phyloP scores from a whole-genome alignment of 2,329 filamentous ascomycete species.

The Colletotrichum costaricense region DNA sequence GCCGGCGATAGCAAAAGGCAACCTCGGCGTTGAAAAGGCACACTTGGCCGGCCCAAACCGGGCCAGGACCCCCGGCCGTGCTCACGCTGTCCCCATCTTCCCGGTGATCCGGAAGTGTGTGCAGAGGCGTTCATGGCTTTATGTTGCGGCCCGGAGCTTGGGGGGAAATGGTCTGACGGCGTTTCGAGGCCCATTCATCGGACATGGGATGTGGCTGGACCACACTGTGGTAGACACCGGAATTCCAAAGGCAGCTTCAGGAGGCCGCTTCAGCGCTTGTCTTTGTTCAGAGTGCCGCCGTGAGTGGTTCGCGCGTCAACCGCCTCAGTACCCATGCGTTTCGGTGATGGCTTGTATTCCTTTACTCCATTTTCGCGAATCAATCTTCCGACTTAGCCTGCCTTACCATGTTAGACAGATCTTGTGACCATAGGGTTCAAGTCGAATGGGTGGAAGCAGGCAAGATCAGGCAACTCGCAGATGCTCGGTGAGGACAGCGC shows the following conservation, averaged over 20 bases:
- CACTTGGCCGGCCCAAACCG: background rate
- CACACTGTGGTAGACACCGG: background rate
- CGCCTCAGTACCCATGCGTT: background rate
- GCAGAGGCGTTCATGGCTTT: conserved; percentile 15
- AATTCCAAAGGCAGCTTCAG: background rate
- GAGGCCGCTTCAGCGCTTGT: too few relatives aligned
- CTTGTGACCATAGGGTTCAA: conserved; percentile 28
- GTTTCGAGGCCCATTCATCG: conserved; percentile 24
- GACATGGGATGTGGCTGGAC: conserved; percentile 14
- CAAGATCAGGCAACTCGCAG: conserved; percentile 32
- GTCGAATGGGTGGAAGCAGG: conserved; percentile 17
- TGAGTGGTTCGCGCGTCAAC: background rate
- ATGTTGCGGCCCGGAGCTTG: conserved; percentile 22
- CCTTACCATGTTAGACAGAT: conserved; percentile 5
- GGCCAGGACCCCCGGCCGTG: conserved; percentile 23
- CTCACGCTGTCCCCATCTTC: background rate
- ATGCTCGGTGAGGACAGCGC: conserved; percentile 18
- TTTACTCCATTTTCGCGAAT: background rate
- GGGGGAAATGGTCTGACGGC: conserved; percentile 20
- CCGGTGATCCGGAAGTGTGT: conserved; percentile 16
- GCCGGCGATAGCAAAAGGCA: background rate
- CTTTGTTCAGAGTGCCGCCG: too few relatives aligned
- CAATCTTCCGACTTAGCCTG: background rate
- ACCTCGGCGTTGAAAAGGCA: background rate
- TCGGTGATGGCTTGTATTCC: background rate